Percentiles rank a stretch among this genome's conserved stretches.
Evolutionary conservation across 2,329 filamentous ascomycete species (phyloP).

Genomic region (Fusarium goolgardi): DNA sequence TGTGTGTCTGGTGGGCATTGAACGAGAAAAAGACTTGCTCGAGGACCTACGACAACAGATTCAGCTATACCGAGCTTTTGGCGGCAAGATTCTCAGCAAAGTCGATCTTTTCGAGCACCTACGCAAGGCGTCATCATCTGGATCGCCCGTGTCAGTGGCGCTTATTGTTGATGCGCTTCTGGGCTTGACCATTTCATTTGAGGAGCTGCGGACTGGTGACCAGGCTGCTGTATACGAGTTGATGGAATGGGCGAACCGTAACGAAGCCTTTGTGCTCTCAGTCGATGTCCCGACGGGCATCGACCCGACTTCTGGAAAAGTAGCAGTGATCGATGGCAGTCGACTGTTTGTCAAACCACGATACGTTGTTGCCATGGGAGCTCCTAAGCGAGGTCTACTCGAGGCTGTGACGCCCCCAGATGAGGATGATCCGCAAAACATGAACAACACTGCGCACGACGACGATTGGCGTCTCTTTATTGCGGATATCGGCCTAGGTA

Average conservation of each 20-base stretch:
- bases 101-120: constrained; percentile 70
- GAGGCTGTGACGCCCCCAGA: constrained; percentile 73
- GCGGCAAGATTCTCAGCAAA: constrained; percentile 76
- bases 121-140: constrained; percentile 57
- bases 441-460: constrained; percentile 54
- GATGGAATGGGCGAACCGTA: constrained; percentile 93
- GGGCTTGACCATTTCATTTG: constrained; percentile 87
- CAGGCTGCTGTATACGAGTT: constrained; percentile 88
- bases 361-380: constrained; percentile 86
- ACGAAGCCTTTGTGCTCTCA: constrained; percentile 82
- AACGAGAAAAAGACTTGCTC: constrained; percentile 82
- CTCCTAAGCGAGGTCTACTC: constrained; percentile 85
- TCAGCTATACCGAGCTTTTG: constrained; percentile 84
- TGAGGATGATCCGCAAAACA: constrained; percentile 53
- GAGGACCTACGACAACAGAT: constrained; percentile 85
- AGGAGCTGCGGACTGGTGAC: constrained; percentile 84
- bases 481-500: constrained; percentile 86
- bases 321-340: constrained; percentile 76
- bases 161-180: constrained; percentile 91
- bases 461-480: constrained; percentile 83
- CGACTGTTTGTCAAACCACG: constrained; percentile 84
- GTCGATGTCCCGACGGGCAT: constrained; percentile 94
- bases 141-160: constrained; percentile 69
- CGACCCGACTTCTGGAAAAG: constrained; percentile 79
- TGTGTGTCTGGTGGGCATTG: constrained; percentile 85